These are phyloP conservation scores for Leccinum subrobustum DNA, from an alignment of 1,284 basidiomycete species.

Conservation along the genomic window DNA sequence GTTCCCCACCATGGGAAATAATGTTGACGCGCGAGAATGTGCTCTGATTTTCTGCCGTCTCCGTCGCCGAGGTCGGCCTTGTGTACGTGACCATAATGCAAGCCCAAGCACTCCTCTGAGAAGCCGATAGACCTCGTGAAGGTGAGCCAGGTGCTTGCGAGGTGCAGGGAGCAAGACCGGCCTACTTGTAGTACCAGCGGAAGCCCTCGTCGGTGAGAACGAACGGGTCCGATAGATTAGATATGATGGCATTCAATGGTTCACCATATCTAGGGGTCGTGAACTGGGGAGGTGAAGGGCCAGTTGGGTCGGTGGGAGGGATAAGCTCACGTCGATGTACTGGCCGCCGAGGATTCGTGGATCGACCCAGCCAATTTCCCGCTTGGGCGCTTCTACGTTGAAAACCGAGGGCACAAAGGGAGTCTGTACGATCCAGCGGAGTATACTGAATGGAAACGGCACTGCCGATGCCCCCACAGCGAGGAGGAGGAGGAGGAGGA, in stretches of 20 bases:
- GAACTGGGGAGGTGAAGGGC: constrained; percentile 43
- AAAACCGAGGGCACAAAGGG: constrained; percentile 10
- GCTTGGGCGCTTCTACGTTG: constrained; percentile 16
- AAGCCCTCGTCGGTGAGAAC: constrained; percentile 67
- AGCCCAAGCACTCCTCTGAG: constrained; percentile 69
- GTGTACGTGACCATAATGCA: constrained; percentile 68
- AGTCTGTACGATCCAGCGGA: constrained; percentile 16
- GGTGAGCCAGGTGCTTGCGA: constrained; percentile 1
- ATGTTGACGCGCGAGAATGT: constrained; percentile 64
- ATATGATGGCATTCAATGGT: constrained; percentile 65
- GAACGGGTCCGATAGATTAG: constrained; percentile 62
- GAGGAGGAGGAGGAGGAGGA: constrained; percentile 17
- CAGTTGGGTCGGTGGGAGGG: not conserved
- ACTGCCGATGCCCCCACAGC: constrained; percentile 16
- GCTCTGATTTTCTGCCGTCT: constrained; percentile 58
- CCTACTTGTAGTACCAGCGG: constrained; percentile 55
- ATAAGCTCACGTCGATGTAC: constrained; percentile 62
- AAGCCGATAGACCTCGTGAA: constrained; percentile 69
- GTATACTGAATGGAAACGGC: constrained; percentile 17
- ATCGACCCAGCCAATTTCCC: constrained; percentile 59
- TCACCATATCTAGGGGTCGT: constrained; percentile 65
- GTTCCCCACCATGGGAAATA: constrained; percentile 66
- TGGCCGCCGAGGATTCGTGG: constrained; percentile 68
- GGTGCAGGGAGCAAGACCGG: not conserved
- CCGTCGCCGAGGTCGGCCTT: constrained; percentile 74